A percentile compares a stretch with the other conserved stretches of the same genome.
Conservation (phyloP, 805 yeast species). For the Pichia eremophila region DNA sequence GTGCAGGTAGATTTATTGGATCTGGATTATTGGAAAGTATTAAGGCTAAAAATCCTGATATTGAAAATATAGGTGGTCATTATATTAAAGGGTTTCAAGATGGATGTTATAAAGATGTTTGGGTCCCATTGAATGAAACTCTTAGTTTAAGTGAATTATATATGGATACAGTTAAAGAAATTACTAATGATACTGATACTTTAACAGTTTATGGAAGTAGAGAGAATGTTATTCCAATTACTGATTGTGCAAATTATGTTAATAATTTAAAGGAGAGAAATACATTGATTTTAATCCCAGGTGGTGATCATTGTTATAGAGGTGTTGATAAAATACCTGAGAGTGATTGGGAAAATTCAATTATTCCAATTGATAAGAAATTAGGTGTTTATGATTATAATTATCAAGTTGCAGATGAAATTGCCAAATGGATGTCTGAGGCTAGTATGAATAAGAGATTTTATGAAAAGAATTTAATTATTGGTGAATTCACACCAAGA, state of each 20-base stretch:
- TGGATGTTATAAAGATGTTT: conserved; percentile 36
- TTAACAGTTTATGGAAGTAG: conserved; percentile 62
- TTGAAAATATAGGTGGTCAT: conserved; percentile 35
- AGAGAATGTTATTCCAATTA: conserved; percentile 57
- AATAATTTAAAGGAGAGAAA: conserved; percentile 51
- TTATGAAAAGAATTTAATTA: conserved; percentile 24
- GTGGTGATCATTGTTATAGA: conserved; percentile 77
- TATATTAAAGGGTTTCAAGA: conserved; percentile 34
- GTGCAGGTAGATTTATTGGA: conserved; percentile 63
- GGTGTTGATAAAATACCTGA: conserved; percentile 36
- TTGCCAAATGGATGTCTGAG: conserved; percentile 37
- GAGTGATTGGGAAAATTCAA: conserved; percentile 15
- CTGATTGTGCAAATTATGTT: conserved; percentile 52
- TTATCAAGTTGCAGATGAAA: conserved; percentile 37
- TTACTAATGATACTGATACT: conserved; percentile 34
- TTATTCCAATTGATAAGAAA: conserved; percentile 25
- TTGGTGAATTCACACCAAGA: conserved; percentile 35
- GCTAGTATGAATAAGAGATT: conserved; percentile 46
- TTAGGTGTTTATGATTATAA: conserved; percentile 46
- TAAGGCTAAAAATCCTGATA: conserved; percentile 24
- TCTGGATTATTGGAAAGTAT: conserved; percentile 35
- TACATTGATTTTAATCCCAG: conserved; percentile 44
- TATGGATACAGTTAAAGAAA: conserved; percentile 27
- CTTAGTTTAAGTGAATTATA: conserved; percentile 40
- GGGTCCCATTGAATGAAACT: conserved; percentile 43